A percentile compares a stretch with the other conserved stretches of the same genome.
phyloP scores from a whole-genome alignment of 2,329 filamentous ascomycete genomes.

The Ceratocystis cacaofunesta region DNA sequence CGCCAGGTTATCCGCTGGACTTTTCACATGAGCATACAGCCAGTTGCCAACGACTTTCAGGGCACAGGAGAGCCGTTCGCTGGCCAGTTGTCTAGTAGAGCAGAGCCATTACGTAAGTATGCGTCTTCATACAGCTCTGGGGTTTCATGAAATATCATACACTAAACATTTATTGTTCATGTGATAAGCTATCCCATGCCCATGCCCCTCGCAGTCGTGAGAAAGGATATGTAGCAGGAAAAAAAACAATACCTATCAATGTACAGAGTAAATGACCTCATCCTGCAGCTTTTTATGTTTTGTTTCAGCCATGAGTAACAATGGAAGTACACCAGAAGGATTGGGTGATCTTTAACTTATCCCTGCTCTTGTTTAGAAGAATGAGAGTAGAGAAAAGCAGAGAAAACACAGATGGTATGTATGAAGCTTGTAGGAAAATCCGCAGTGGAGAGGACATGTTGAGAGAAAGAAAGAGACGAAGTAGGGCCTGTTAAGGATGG shows the following conservation, averaged over 20 bases:
- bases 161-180: too few relatives aligned
- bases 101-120: too few relatives aligned
- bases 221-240: too few relatives aligned
- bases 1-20: background rate
- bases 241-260: too few relatives aligned
- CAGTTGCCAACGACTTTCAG: too few relatives aligned
- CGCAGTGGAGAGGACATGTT: background rate
- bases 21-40: too few relatives aligned
- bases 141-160: too few relatives aligned
- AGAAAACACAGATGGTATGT: background rate
- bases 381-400: background rate
- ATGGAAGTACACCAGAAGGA: background rate
- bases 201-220: too few relatives aligned
- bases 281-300: background rate
- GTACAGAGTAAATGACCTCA: background rate
- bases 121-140: too few relatives aligned
- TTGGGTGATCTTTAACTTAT: background rate
- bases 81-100: too few relatives aligned
- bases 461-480: background rate
- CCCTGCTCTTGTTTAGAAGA: background rate
- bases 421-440: background rate
- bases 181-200: too few relatives aligned
- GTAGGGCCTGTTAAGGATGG: background rate
- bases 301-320: background rate
- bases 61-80: too few relatives aligned